Base-by-base conservation (phyloP, 2,329 filamentous ascomycete species). In the Fusarium dimerum region DNA sequence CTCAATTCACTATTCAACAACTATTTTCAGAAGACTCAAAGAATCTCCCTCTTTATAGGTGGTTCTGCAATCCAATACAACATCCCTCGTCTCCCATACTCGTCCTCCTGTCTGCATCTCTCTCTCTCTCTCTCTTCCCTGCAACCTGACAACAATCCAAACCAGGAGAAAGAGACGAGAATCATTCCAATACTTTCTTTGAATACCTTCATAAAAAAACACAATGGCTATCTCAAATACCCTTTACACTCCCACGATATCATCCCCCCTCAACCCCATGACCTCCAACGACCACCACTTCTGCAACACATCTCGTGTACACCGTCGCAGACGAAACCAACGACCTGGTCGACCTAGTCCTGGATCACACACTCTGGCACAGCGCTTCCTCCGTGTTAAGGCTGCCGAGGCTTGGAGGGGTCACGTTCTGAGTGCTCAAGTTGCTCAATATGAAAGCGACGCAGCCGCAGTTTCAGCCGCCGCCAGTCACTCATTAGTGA, bases 331-430 rank as follows among this genome's bases (percentile, higher is more conserved):
- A 55, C 54, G 60, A 3, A 50, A 45, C 39, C 48, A 36, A 15
- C 32, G 56, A 15, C 39, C 49, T 15, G 46, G 41, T 20, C 45
- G 55, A 36, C 55, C 56, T 45, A 43, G 60, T 15, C 54, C 55
- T 40, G 49, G 57, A 39, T 62, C 64, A 18, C 59, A 69, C 47
- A 76, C 75, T 51, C 74, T 76, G 18, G 71, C 73, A 1, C 67
- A 77, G 57, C 66, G 65, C 30, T 60, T 78, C 16, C 69, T 78
- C 51, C 68, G 76, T 29, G 66, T 71, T 50, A 77, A 76, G 56
- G 76, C 73, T 2, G 73, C 71, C 6, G 65, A 66, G 48, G 75
- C 74, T 6, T 76, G 73, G 73, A 68, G 64, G 16, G 69, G 68
- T 32, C 67, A 71, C 58, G 63, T 66, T 13, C 56, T 70, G 40